Base-by-base conservation (phyloP, 768 basidiomycete genomes). In the Tubosaeta brunneosetosa region DNA sequence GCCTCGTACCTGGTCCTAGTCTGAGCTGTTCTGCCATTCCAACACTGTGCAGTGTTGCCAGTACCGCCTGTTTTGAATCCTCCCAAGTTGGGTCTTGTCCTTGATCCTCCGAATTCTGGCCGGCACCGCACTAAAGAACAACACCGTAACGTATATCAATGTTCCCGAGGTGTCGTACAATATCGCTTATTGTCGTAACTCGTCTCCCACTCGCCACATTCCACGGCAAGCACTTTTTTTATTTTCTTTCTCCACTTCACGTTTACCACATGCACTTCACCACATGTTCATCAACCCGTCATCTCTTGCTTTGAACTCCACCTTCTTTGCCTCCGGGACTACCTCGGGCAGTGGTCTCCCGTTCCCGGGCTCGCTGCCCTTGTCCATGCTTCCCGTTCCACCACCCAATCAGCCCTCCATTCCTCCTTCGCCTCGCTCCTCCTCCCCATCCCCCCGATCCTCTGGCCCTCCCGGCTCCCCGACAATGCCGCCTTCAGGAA, bases 261-360 rank as follows among this genome's bases (percentile, higher is more conserved):
- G 40, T 43, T 42, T 57, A 53, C 52, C 57, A 65, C 65, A 67
- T 67, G 63, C 66, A 61, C 46, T 17, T 50, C 25, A 53, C 65
- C 65, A 55, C 65, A 65, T 67, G 65, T 59, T 52, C 66, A 56
- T 61, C 57, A 46, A 33, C 40, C 45, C 59, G 43, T 54, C 65
- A 55, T 58, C 56, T 52, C 43, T 47, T 44, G 10, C 56, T 51
- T 46, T 63, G 55, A 67, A 32, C 52, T 17, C 56, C 53, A 57
- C 49, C 14, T 4, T 41, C 49, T 40, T 44, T 42, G 26, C 57
- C 54, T 37, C 52, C 52, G 40, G 45, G 47, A 27, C 48, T 45
- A 33, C 19, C 52, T 51, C 44, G 44, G 53, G 33, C 53, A 57
- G 22, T 44, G 11, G 38, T 38, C 29, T 51, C 51, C 50, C 58